Conservation (phyloP, 257 asterid species). For the Nicotiana tomentosiformis region DNA sequence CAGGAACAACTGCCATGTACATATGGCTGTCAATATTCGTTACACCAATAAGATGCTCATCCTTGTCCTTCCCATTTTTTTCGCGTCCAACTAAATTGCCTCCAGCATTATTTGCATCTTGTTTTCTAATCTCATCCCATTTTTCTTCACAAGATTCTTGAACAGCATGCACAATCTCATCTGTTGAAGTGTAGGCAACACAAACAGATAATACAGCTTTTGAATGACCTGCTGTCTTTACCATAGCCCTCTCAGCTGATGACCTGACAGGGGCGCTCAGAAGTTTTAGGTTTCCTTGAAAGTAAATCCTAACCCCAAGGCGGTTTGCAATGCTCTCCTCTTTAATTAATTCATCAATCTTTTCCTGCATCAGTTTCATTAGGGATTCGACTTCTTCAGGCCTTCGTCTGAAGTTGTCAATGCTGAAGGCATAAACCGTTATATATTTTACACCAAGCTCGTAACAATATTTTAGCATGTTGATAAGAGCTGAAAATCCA, state of each 20-base stretch:
- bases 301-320: conserved; percentile 61
- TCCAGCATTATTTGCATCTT: conserved; percentile 14
- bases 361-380: conserved; percentile 65
- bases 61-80: conserved; percentile 15
- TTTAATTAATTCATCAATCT: conserved; percentile 51
- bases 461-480: conserved; percentile 58
- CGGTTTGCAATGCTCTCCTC: conserved; percentile 50
- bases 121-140: conserved; percentile 21
- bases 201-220: conserved; percentile 54
- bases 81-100: conserved; percentile 1
- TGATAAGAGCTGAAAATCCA: conserved; percentile 54
- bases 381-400: conserved; percentile 82
- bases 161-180: conserved; percentile 61
- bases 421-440: conserved; percentile 76
- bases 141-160: conserved; percentile 46
- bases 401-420: conserved; percentile 63
- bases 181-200: conserved; percentile 80
- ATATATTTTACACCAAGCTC: conserved; percentile 52
- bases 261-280: conserved; percentile 44
- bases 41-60: conserved; percentile 22
- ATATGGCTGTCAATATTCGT: conserved; percentile 50
- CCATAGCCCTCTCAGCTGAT: conserved; percentile 72
- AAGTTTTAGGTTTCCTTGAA: conserved; percentile 62
- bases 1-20: conserved; percentile 64
- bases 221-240: conserved; percentile 51